Evolutionary conservation across 495 filamentous ascomycete species (phyloP), one percentile per base, ranked within the genome.

Genomic region (Aspergillus bridgeri): DNA sequence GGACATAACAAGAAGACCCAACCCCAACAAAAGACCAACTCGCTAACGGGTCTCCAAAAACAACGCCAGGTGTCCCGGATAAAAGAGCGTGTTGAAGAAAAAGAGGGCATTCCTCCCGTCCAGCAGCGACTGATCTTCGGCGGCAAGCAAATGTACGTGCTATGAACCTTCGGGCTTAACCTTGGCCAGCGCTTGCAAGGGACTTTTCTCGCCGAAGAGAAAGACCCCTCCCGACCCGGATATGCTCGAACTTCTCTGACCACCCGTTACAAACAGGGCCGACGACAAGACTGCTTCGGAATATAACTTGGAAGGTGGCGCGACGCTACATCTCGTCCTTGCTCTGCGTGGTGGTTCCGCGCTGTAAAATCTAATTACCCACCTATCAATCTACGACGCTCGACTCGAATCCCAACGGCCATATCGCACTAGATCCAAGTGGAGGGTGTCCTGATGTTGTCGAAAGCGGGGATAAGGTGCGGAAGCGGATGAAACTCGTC

Each of bases 21-120:
- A n/a, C n/a, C n/a, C n/a, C n/a, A n/a, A n/a, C n/a, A n/a, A 29
- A 29, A 38, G 9, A 24, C 20, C 27, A 61, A 42, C n/a, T 5
- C 21, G 9, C 33, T 38, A 38, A 38, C 3, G 9, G 33, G 9
- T 38, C 33, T 2, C 1, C 33, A n/a, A n/a, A n/a, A n/a, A n/a
- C n/a, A 38, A 38, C 33, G 13, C 33, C 17, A 96, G 91, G 90
- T 98, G 65, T 87, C 89, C 45, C 83, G 89, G 62, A 96, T 98
- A 79, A 98, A 98, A 79, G 95, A 98, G 78, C 90, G 90, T 59
- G 94, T 98, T 38, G 94, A 98, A 72, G 94, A 98, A 77, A 96
- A 96, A 70, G 95, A 98, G 72, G 94, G 94, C 23, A 98, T 98
- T 69, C 94, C 94, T 25, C 94, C 94, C 18, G 93, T 96, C 22